Conservation (phyloP, 768 basidiomycete species). For the Clavulina sp. region DNA sequence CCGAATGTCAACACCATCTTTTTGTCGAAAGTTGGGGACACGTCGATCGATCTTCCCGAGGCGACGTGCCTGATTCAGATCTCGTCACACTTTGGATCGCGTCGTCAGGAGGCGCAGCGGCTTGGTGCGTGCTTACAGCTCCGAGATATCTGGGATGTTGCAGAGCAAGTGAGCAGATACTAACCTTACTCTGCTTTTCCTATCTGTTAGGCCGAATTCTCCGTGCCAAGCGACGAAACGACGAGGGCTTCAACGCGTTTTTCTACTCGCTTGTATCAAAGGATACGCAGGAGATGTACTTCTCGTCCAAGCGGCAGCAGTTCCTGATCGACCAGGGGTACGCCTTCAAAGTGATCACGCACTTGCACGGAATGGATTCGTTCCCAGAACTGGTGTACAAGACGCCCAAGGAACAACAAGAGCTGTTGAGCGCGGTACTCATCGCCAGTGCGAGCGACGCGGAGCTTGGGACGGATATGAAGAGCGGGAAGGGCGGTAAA, state of each 20-base stretch:
- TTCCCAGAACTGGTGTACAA: constrained; percentile 82
- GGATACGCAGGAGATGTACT: constrained; percentile 99
- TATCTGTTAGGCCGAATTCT: constrained; percentile 70
- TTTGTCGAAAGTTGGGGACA: constrained; percentile 96
- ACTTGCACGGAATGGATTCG: constrained; percentile 78
- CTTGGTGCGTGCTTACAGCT: constrained; percentile 46
- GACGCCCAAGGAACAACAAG: constrained; percentile 85
- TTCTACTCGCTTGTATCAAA: constrained; percentile 99
- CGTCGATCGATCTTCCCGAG: constrained; percentile 96
- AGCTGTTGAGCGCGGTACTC: constrained; percentile 83
- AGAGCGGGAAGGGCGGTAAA: constrained; percentile 55
- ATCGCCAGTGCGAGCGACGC: constrained; percentile 82
- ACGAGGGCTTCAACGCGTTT: constrained; percentile 99
- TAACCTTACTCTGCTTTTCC: no score
- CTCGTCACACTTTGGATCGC: constrained; percentile 95
- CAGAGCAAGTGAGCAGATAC: not conserved
- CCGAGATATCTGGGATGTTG: not conserved
- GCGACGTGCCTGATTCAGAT: constrained; percentile 99
- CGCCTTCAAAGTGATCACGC: constrained; percentile 98
- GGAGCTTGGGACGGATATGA: constrained; percentile 70
- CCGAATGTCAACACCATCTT: constrained; percentile 96
- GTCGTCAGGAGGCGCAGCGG: constrained; percentile 93
- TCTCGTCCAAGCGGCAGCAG: constrained; percentile 96
- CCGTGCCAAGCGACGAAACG: constrained; percentile 91
- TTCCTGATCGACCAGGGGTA: constrained; percentile 99